Evolutionary conservation across 768 basidiomycete genomes (phyloP).

Genomic region (Leucocoprinus leucothites): DNA sequence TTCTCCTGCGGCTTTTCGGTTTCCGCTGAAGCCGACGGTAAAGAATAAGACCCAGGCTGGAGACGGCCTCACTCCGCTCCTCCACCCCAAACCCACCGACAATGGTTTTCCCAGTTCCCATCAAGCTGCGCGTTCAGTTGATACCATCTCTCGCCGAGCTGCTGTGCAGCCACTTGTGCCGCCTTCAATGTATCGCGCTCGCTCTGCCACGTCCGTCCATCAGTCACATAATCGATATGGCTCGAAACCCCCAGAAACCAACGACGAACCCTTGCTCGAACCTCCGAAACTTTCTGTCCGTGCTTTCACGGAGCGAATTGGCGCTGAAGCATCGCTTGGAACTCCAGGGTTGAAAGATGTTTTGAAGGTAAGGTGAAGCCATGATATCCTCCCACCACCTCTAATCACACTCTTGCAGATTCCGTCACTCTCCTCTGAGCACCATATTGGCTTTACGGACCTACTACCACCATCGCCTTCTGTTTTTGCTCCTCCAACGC

Average conservation of each 20-base stretch:
- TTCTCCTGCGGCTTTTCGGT: conserved; percentile 40
- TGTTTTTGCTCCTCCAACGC: conserved; percentile 20
- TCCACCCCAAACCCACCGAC: neutral
- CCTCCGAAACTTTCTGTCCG: conserved; percentile 8
- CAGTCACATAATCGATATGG: conserved; percentile 17
- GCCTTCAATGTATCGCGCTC: conserved; percentile 35
- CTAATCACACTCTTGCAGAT: conserved; percentile 36
- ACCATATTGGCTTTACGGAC: conserved; percentile 65
- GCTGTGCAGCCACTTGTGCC: conserved; percentile 21
- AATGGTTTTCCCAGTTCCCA: conserved; percentile 35
- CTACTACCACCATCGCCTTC: conserved; percentile 75
- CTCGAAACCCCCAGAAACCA: conserved; percentile 1
- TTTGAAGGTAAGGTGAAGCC: conserved; percentile 48
- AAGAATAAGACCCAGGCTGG: neutral
- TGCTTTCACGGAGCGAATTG: conserved; percentile 40
- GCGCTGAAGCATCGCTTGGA: conserved; percentile 40
- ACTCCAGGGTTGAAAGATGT: conserved; percentile 70
- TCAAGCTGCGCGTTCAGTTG: conserved; percentile 57
- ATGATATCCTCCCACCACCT: neutral
- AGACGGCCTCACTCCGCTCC: neutral
- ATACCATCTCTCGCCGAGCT: conserved; percentile 33
- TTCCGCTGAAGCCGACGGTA: conserved; percentile 24
- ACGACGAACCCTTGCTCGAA: conserved; percentile 1
- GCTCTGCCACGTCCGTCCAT: conserved; percentile 42
- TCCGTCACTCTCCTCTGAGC: conserved; percentile 64